phyloP scores from a whole-genome alignment of 768 basidiomycete genomes.

The Phlebiopsis gigantea region DNA sequence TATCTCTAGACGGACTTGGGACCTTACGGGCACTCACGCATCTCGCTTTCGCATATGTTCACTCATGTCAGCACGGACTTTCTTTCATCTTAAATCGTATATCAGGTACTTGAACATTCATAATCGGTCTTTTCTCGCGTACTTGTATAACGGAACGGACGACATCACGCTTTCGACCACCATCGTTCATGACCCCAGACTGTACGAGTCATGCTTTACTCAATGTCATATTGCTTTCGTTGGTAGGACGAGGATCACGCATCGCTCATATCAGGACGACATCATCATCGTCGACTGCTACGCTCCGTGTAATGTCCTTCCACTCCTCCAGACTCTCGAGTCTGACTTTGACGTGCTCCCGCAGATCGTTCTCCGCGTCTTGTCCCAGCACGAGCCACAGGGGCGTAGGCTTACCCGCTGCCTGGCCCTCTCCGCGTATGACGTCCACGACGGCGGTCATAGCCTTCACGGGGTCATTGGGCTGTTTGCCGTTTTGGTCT shows the following conservation, averaged over 20 bases:
- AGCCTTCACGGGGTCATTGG: conserved; percentile 24
- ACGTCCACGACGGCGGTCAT: conserved; percentile 24
- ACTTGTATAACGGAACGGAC: conserved; percentile 4
- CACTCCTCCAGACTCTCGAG: conserved; percentile 44
- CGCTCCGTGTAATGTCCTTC: conserved; percentile 28
- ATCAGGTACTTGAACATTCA: background rate
- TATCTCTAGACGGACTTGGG: conserved; percentile 4
- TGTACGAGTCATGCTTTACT: background rate
- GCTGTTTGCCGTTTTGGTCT: conserved; percentile 31
- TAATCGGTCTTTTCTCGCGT: background rate
- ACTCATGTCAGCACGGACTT: conserved; percentile 4
- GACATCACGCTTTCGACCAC: background rate
- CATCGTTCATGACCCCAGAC: background rate
- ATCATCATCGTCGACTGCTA: background rate
- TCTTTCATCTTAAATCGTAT: background rate
- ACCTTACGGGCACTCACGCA: conserved; percentile 6
- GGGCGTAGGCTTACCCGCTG: conserved; percentile 37
- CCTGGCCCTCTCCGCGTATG: conserved; percentile 27
- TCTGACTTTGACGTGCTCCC: conserved; percentile 36
- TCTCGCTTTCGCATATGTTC: conserved; percentile 7
- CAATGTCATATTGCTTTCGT: background rate
- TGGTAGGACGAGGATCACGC: background rate
- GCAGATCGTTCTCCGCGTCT: conserved; percentile 45
- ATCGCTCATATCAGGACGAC: conserved; percentile 1
- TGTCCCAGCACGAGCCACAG: conserved; percentile 40